Conservation (phyloP, 441 rosid genomes). For the Adansonia madagascariensis region DNA sequence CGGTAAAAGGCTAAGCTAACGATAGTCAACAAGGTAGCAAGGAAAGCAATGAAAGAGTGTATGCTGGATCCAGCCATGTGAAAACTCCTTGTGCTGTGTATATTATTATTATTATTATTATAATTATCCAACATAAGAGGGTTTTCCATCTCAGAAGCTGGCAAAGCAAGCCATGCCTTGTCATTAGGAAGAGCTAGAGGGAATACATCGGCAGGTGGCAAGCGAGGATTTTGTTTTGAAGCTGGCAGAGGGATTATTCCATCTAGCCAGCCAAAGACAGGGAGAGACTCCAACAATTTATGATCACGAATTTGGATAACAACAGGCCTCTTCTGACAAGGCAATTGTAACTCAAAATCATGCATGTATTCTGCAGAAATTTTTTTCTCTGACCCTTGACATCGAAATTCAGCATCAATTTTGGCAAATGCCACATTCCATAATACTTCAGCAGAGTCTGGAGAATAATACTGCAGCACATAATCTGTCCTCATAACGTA, state of each 20-base stretch:
- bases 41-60: conserved; percentile 31
- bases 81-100: conserved; percentile 31
- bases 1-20: conserved; percentile 39
- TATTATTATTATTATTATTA: conserved; percentile 25
- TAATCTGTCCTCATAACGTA: conserved; percentile 74
- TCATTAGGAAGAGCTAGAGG: conserved; percentile 54
- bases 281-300: conserved; percentile 43
- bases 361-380: conserved; percentile 31
- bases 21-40: conserved; percentile 41
- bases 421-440: conserved; percentile 86
- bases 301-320: conserved; percentile 59
- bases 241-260: conserved; percentile 47
- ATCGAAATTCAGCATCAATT: conserved; percentile 75
- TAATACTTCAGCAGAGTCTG: conserved; percentile 59
- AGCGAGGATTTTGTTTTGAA: conserved; percentile 37
- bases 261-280: conserved; percentile 40
- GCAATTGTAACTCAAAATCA: conserved; percentile 44
- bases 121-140: conserved; percentile 33
- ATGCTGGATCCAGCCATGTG: conserved; percentile 28
- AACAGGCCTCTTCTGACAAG: conserved; percentile 56
- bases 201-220: conserved; percentile 37
- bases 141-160: conserved; percentile 43
- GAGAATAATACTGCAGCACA: conserved; percentile 62
- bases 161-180: conserved; percentile 50
- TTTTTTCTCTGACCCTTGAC: conserved; percentile 47